Percentiles rank a stretch among this genome's conserved stretches.
Conservation (phyloP, 2,329 filamentous ascomycete genomes). For the Colletotrichum sp. region DNA sequence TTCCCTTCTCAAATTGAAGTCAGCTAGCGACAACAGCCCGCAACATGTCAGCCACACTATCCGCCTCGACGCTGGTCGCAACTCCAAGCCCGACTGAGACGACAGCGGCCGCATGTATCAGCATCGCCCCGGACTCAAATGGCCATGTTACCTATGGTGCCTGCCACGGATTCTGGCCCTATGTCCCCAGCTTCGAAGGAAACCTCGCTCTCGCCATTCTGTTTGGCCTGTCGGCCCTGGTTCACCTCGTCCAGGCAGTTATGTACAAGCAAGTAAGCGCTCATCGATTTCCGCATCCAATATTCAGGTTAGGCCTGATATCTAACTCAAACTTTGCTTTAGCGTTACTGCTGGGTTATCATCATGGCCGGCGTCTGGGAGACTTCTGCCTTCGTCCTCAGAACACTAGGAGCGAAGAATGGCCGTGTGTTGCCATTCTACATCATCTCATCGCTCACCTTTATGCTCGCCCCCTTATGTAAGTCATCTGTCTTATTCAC, state of each 20-base stretch:
- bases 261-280: neutral
- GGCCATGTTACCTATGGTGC: neutral
- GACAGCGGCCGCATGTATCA: neutral
- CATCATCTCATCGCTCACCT: neutral
- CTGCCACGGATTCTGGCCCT: neutral
- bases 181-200: neutral
- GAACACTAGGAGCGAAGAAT: neutral
- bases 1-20: neutral
- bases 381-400: neutral
- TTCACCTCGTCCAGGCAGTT: neutral
- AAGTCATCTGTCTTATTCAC: neutral
- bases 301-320: neutral
- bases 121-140: neutral
- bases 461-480: neutral
- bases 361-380: neutral
- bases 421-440: neutral
- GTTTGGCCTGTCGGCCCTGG: neutral
- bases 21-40: neutral
- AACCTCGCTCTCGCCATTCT: neutral
- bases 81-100: neutral
- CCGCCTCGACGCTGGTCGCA: neutral
- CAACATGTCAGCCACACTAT: neutral
- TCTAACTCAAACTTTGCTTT: fast-evolving
- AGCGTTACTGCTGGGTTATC: neutral
- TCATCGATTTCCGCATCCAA: neutral